Evolutionary conservation across 164 flowering plant species (phyloP).

Genomic region (Nymphaea colorata): DNA sequence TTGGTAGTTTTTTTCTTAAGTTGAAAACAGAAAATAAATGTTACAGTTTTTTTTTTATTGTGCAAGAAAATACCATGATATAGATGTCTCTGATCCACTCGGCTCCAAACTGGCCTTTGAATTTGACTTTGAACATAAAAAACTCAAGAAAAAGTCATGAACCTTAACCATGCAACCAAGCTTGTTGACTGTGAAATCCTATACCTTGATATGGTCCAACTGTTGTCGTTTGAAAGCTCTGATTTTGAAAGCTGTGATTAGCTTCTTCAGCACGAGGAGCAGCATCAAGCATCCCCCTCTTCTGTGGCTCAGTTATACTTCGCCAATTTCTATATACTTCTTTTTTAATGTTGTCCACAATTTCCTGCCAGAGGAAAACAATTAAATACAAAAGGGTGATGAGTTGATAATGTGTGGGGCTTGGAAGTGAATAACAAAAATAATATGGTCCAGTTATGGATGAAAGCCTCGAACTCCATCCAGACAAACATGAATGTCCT

Average conservation of each 20-base stretch:
- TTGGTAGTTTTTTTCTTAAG: too few species aligned
- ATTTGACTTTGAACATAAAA: background rate
- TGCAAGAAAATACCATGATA: too few species aligned
- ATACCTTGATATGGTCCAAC: slow-evolving; percentile 22
- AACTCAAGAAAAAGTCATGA: background rate
- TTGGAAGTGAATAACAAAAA: too few species aligned
- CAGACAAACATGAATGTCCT: too few species aligned
- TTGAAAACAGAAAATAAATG: too few species aligned
- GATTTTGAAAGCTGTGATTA: slow-evolving; percentile 7
- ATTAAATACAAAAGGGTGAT: too few species aligned
- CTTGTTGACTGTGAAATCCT: background rate
- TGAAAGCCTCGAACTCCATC: too few species aligned
- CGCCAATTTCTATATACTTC: slow-evolving; percentile 29
- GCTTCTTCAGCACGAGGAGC: slow-evolving; percentile 10
- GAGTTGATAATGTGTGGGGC: too few species aligned
- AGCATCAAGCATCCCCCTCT: slow-evolving; percentile 7
- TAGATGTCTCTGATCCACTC: background rate
- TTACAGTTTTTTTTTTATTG: too few species aligned
- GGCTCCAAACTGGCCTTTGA: background rate
- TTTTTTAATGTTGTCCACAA: slow-evolving; percentile 36
- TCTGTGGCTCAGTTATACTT: slow-evolving; percentile 17
- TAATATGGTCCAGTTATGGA: too few species aligned
- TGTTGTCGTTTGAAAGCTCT: background rate
- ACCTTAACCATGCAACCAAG: background rate
- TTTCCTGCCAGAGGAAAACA: slow-evolving; percentile 18